Evolutionary conservation across 257 asterid genomes (phyloP).

Genomic region (Cruciata laevipes): DNA sequence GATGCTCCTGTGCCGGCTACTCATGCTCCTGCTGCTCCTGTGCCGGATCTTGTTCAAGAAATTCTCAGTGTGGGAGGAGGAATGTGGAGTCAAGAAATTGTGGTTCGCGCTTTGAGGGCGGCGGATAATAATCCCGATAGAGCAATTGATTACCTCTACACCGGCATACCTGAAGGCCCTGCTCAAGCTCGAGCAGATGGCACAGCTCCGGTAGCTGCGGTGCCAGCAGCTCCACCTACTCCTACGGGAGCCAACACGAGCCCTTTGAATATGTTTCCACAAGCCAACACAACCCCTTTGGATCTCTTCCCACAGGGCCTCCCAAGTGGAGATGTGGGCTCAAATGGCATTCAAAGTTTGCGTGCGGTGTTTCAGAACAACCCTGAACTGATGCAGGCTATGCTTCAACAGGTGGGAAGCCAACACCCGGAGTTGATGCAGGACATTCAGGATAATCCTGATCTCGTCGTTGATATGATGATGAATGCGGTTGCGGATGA

Average conservation of each 20-base stretch:
- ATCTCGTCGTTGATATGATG: background rate
- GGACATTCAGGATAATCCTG: no score
- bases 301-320: background rate
- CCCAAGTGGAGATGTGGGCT: background rate
- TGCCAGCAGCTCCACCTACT: conserved; percentile 18
- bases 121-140: conserved; percentile 85
- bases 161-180: conserved; percentile 73
- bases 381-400: background rate
- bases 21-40: conserved; percentile 43
- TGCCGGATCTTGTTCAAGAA: conserved; percentile 55
- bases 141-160: conserved; percentile 80
- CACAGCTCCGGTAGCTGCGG: conserved; percentile 27
- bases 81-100: conserved; percentile 78
- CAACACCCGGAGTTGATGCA: background rate
- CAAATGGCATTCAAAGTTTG: no score
- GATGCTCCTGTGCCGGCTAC: conserved; percentile 10
- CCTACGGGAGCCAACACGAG: conserved; percentile 1
- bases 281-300: background rate
- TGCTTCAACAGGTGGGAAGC: background rate
- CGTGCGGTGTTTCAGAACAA: conserved; percentile 26
- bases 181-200: conserved; percentile 39
- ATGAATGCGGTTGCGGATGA: no score
- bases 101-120: conserved; percentile 72
- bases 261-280: background rate
- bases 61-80: conserved; percentile 94